A percentile compares a stretch with the other conserved stretches of the same genome.
phyloP scores from a whole-genome alignment of 306 rosid species.

The Lathyrus oleraceus region DNA sequence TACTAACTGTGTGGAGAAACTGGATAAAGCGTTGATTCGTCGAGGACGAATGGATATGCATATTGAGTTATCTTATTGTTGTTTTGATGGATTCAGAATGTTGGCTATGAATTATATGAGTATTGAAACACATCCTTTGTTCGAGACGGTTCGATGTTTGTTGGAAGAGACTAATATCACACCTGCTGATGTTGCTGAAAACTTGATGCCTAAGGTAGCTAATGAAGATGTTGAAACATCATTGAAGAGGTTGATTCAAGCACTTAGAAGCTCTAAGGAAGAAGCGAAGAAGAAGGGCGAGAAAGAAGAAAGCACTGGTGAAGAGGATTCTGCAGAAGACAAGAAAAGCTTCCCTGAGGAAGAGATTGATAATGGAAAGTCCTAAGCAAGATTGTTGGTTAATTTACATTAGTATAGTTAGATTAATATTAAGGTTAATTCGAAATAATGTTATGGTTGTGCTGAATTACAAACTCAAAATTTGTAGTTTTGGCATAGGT shows the following conservation, averaged over 20 bases:
- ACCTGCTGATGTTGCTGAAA: constrained; percentile 79
- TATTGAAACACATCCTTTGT: constrained; percentile 46
- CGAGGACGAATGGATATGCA: constrained; percentile 78
- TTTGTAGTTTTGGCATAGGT: not conserved
- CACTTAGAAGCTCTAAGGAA: constrained; percentile 48
- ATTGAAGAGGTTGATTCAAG: constrained; percentile 49
- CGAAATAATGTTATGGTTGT: not conserved
- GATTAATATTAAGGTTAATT: not conserved
- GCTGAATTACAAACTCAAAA: constrained; percentile 12
- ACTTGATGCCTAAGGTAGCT: constrained; percentile 64
- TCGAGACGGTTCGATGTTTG: constrained; percentile 27
- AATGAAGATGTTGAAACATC: constrained; percentile 34
- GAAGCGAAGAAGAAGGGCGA: constrained; percentile 11
- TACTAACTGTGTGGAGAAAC: constrained; percentile 64
- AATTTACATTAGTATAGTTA: constrained; percentile 4
- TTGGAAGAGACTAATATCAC: constrained; percentile 38
- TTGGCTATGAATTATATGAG: constrained; percentile 57
- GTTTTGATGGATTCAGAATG: constrained; percentile 57
- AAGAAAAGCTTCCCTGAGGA: not conserved
- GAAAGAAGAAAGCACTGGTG: constrained; percentile 33
- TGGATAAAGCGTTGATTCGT: constrained; percentile 67
- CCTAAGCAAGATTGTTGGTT: not conserved
- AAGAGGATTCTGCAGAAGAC: not conserved
- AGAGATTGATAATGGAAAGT: not conserved
- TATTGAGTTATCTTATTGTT: constrained; percentile 58